Evolutionary conservation across 495 filamentous ascomycete genomes (phyloP), one percentile per base, ranked within the genome.

Genomic region (Lasiosphaeria hispida): DNA sequence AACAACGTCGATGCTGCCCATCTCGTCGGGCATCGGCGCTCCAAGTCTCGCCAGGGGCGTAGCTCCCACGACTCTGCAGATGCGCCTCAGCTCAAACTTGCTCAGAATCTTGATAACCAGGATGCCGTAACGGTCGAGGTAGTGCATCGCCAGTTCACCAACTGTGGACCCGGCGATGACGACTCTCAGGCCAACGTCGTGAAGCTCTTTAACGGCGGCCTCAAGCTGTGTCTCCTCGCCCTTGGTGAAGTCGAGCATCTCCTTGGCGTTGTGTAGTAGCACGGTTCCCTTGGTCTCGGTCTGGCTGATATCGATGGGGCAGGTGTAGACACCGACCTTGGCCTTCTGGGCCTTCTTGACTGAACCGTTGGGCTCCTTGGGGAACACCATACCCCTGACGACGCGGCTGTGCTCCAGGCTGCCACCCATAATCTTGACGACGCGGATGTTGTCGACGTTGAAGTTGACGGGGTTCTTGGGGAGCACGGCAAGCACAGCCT

Each of bases 261-360:
- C 95, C 77, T 96, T 89, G 33, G 93, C 92, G 67, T 96, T 97
- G 74, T 97, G 90, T 60, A 99, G 70, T 38, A 99, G 78, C n/a
- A 99, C 95, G 13, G 95, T 99, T n/a, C 95, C 95, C 80, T 99
- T 99, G 64, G 95, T 99, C 76, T 99, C 95, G 30, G 95, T 99
- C 81, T 96, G 92, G 65, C 83, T 88, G 75, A 83, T 93, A 70
- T 99, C 95, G 73, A 99, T 90, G 40, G 95, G 86, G 79, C 95
- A 99, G 65, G 89, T 91, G 82, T 89, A 99, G 39, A 97, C 92
- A 52, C 87, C 95, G 56, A 99, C 95, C 81, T 96, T 97, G 64
- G 95, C 94, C 75, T 90, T 93, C 61, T 77, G 81, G 53, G 87
- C 91, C 76, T 90, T 91, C 83, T 96, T 97, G 67, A 96, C 75